Conservation (phyloP, 2,329 filamentous ascomycete species). For the Colletotrichum cereale region DNA sequence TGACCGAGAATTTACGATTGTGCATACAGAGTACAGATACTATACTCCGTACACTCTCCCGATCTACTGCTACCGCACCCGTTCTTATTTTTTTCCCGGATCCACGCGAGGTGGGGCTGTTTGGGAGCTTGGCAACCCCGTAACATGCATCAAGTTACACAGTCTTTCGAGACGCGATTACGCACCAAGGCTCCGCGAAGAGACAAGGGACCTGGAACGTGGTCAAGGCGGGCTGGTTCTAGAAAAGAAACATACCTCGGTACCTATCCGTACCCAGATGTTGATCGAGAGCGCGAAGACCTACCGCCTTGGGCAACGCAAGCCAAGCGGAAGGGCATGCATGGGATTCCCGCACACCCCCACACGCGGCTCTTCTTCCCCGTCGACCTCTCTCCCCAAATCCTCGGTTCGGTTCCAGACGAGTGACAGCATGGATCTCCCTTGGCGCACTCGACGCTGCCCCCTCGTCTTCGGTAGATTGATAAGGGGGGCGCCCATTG, state of each 20-base stretch:
- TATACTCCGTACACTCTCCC: too few relatives aligned
- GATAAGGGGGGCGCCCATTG: constrained; percentile 4
- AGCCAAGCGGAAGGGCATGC: neutral
- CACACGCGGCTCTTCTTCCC: constrained; percentile 34
- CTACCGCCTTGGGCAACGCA: too few relatives aligned
- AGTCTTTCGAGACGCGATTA: constrained; percentile 2
- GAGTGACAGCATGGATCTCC: constrained; percentile 23
- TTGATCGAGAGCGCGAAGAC: neutral
- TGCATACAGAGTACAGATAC: too few relatives aligned
- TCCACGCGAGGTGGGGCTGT: constrained; percentile 27
- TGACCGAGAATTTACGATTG: neutral
- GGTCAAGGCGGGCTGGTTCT: neutral
- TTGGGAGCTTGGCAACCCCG: constrained; percentile 29
- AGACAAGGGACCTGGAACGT: constrained; percentile 2
- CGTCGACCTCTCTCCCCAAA: constrained; percentile 9
- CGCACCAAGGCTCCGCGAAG: constrained; percentile 8
- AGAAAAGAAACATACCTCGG: neutral
- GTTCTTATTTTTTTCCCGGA: constrained; percentile 21
- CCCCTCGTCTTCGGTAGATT: constrained; percentile 24
- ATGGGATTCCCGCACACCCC: neutral
- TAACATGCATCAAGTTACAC: constrained; percentile 6
- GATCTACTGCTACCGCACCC: constrained; percentile 11
- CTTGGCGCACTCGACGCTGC: constrained; percentile 26
- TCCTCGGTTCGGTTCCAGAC: constrained; percentile 17
- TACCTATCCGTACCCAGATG: too few relatives aligned